Evolutionary conservation across 73 alveolate genomes (phyloP), one percentile per base, ranked within the genome.

Genomic region (Durusdinium trenchii): DNA sequence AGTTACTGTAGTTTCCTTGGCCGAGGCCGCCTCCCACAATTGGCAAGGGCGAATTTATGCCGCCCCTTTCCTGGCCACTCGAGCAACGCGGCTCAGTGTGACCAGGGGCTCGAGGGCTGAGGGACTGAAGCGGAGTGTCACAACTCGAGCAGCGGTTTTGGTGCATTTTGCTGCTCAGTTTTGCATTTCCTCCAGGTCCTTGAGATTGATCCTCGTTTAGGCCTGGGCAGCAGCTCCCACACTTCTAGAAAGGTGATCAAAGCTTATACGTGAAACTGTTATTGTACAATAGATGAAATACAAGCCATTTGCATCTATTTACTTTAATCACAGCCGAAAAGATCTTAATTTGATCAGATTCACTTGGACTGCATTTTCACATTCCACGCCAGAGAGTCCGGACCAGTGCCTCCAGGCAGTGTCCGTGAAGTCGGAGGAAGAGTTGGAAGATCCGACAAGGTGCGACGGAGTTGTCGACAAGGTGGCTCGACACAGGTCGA

Each of bases 1-100:
- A 71, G 16, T 28, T 71, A 3, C 20, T 14, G 48, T 4, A 26
- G 20, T 71, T 30, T n/a, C 48, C 84, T 26, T 18, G 71, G 83
- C 79, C 36, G 57, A 91, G 97, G 97, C 97, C 47, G 84, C 89
- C 47, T 67, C 89, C 3, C 61, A 43, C 23, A 75, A 91, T 52
- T 91, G 97, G 97, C 83, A 91, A 28, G 97, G 97, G 40, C 87
- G 97, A 2, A 91, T 91, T 52, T 91, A 67, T 51, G 97, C 97
- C 1, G 89, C 97, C n/a, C 97, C 97, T 23, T 69, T 91, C 76
- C 38, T 64, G 67, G 97, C 97, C 12, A 73, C 79, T 3, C 71
- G 97, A 30, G 97, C 64, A 42, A 32, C 57, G 10, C 42, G 85
- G 57, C 57, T 3, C 36, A 5, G 40, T 40, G 4, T 20, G 76